Conservation (phyloP, 345 rosid genomes). For the Linum trigynum region DNA sequence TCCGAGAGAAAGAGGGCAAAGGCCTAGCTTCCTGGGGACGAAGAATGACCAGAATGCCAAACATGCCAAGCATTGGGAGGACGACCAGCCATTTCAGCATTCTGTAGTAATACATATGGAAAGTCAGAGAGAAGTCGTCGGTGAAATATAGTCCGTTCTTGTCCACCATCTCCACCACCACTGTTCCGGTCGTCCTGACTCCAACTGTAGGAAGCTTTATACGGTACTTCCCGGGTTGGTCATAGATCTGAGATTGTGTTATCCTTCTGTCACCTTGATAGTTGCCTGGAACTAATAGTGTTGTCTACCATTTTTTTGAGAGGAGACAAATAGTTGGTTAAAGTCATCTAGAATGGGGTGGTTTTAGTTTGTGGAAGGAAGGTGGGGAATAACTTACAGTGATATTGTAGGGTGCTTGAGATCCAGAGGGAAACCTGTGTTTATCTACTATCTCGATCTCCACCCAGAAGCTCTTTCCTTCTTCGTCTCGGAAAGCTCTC, state of each 20-base stretch:
- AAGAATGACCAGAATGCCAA: constrained; percentile 72
- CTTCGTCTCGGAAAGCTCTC: constrained; percentile 94
- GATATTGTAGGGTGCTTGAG: constrained; percentile 85
- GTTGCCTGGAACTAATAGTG: constrained; percentile 87
- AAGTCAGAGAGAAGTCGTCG: constrained; percentile 90
- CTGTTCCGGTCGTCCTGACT: constrained; percentile 88
- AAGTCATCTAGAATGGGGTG: background rate
- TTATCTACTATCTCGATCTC: constrained; percentile 88
- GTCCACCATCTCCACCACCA: constrained; percentile 93
- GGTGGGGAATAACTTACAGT: constrained; percentile 47
- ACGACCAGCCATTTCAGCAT: constrained; percentile 95
- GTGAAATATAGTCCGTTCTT: constrained; percentile 86
- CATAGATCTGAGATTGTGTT: constrained; percentile 53
- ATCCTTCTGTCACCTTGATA: constrained; percentile 85
- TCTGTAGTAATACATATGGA: constrained; percentile 95
- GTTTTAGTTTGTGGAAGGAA: background rate
- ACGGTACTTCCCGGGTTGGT: constrained; percentile 64
- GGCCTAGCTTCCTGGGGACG: constrained; percentile 90
- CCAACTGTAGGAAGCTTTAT: constrained; percentile 82
- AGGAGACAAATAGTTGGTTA: background rate
- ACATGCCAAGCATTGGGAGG: constrained; percentile 97
- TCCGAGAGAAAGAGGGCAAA: constrained; percentile 83
- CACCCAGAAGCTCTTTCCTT: constrained; percentile 83
- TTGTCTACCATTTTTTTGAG: constrained; percentile 42
- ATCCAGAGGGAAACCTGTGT: constrained; percentile 81